A percentile compares a stretch with the other conserved stretches of the same genome.
These are phyloP conservation scores for Phascolomyces articulosus DNA, from an alignment of 371 early-diverging fungal species.

Conservation along the genomic window DNA sequence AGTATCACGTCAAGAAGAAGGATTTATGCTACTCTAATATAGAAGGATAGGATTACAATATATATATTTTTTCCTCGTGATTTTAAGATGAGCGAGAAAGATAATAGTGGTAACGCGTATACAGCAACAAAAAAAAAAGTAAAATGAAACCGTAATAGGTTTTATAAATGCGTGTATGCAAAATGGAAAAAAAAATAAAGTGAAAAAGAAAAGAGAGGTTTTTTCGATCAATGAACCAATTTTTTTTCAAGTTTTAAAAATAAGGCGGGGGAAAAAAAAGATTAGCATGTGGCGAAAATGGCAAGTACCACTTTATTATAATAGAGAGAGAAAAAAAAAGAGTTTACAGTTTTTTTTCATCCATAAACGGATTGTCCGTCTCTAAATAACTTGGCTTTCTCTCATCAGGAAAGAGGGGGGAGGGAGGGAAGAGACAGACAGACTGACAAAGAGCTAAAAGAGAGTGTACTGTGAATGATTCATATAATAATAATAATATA, in stretches of 20 bases:
- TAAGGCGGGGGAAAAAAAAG: constrained; percentile 8
- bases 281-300: constrained; percentile 7
- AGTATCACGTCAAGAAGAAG: constrained; percentile 13
- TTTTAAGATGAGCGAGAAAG: too few relatives aligned
- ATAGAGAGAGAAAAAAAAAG: neutral
- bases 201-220: neutral
- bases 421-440: neutral
- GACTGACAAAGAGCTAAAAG: neutral
- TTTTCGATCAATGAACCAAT: neutral
- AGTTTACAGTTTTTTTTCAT: too few relatives aligned
- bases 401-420: neutral
- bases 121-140: constrained; percentile 1
- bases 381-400: neutral
- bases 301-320: constrained; percentile 1
- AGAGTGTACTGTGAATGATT: too few relatives aligned
- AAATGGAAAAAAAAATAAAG: constrained; percentile 1
- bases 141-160: constrained; percentile 3
- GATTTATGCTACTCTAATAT: neutral
- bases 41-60: too few relatives aligned
- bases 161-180: too few relatives aligned
- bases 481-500: too few relatives aligned
- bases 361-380: constrained; percentile 1
- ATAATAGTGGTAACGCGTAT: neutral
- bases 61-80: too few relatives aligned
- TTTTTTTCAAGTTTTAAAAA: constrained; percentile 12